These are phyloP conservation scores for Solanum sparsipilum DNA, from an alignment of 257 asterid species.

Conservation along the genomic window DNA sequence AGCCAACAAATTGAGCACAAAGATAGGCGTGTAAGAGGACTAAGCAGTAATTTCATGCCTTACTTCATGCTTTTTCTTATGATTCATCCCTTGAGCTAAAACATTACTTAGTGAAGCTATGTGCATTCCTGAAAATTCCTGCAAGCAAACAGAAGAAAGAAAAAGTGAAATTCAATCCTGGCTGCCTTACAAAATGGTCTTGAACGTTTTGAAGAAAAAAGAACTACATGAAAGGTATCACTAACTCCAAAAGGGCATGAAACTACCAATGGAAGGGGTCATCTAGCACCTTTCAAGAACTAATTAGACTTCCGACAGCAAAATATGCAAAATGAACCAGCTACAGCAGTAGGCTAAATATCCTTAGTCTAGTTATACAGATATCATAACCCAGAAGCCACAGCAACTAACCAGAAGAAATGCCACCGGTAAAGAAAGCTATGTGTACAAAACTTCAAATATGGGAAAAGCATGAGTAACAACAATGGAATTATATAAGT, in stretches of 20 bases:
- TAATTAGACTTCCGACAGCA: background rate
- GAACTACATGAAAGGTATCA: background rate
- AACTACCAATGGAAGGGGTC: background rate
- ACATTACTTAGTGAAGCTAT: slow-evolving; percentile 46
- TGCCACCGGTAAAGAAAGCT: slow-evolving; percentile 1
- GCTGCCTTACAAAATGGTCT: background rate
- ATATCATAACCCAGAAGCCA: background rate
- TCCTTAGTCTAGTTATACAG: background rate
- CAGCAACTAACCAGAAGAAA: background rate
- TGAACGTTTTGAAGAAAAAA: background rate
- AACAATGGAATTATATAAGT: background rate
- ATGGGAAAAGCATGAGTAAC: background rate
- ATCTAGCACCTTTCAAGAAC: background rate
- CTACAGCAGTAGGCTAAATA: background rate
- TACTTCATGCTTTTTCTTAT: slow-evolving; percentile 93
- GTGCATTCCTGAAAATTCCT: slow-evolving; percentile 60
- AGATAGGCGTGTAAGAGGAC: background rate
- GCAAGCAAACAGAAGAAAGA: slow-evolving; percentile 13
- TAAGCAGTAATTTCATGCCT: slow-evolving; percentile 11
- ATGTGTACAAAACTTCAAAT: background rate
- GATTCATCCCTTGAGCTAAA: slow-evolving; percentile 86
- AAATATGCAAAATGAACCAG: background rate
- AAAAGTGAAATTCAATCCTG: background rate
- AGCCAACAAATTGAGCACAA: background rate
- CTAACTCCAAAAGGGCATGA: background rate